Evolutionary conservation across 1,284 basidiomycete species (phyloP), one percentile per base, ranked within the genome.

Genomic region (Cryptococcus floricola): DNA sequence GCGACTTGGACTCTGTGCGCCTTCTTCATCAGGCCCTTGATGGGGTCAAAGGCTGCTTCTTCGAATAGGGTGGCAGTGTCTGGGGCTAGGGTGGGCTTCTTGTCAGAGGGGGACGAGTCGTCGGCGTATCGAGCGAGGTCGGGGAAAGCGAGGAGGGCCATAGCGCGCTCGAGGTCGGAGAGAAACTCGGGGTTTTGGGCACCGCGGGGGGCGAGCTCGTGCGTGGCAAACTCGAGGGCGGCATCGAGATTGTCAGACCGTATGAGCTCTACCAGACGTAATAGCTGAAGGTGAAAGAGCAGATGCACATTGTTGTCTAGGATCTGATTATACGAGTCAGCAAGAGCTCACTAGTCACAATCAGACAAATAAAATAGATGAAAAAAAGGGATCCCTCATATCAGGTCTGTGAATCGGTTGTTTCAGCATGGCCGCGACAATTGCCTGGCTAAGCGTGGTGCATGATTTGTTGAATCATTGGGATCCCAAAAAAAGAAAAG

Each of bases 101-200:
- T 48, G 18, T 56, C 4, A 0, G 62, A 39, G 18, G 53, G 16
- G 14, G 31, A 6, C 2, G 56, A 49, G 27, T 74, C 72, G 52
- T 74, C 69, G 12, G 69, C 67, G 46, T 62, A 66, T 42, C 63
- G 62, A 79, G 79, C 57, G 81, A 81, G 14, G 81, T 83, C 50
- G 81, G 83, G 71, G 75, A 97, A 98, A 8, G 93, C 94, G 8
- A 98, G 80, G 45, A 98, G 77, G 23, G 92, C 90, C 93, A 98
- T 98, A 18, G 94, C 96, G 49, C 87, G 83, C 77, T 98, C 95
- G 38, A 98, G 80, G 70, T 98, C 94, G 14, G 84, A 79, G 25
- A 98, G 81, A 74, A 96, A 96, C 69, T 96, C 89, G 0, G 93
- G 93, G 56, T 88, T 89, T 79, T 97, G 91, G 68, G 97, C 91